These are phyloP conservation scores for Cytospora schulzeri DNA, from an alignment of 2,329 filamentous ascomycete species.

Conservation along the genomic window DNA sequence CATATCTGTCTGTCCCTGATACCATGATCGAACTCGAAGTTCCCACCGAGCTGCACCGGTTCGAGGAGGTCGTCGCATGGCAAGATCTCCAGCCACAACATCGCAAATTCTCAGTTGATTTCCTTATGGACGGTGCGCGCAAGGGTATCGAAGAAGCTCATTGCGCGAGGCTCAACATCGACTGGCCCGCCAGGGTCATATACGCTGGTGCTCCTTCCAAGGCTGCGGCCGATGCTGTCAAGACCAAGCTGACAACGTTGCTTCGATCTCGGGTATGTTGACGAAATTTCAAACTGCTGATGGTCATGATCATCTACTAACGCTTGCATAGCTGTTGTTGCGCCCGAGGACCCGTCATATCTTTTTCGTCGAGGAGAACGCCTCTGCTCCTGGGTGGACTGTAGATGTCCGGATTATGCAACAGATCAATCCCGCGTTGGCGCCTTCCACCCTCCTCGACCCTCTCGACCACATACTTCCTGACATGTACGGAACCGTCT, in stretches of 20 bases:
- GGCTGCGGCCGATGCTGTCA: constrained; percentile 1
- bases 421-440: constrained; percentile 35
- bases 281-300: not conserved
- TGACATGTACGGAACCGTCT: constrained; percentile 29
- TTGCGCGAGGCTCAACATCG: not conserved
- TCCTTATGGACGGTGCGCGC: constrained; percentile 3
- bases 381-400: not conserved
- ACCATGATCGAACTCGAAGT: not conserved
- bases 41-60: not conserved
- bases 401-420: constrained; percentile 36
- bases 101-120: not conserved
- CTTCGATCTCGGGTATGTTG: constrained; percentile 1
- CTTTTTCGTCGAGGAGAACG: constrained; percentile 11
- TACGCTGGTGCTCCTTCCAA: constrained; percentile 12
- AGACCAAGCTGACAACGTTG: constrained; percentile 7
- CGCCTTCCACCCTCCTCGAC: constrained; percentile 36
- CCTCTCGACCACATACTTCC: constrained; percentile 24
- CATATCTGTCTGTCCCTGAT: not conserved
- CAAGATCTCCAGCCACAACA: constrained; percentile 6
- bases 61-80: not conserved
- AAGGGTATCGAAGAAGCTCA: not conserved
- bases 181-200: constrained; percentile 11
- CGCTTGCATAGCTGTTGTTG: not conserved
- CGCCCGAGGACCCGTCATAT: not conserved
- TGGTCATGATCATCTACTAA: not conserved